Percentiles rank a stretch among this genome's conserved stretches.
Evolutionary conservation across 129 eudicot genomes (phyloP).

Genomic region (Calendula officinalis): DNA sequence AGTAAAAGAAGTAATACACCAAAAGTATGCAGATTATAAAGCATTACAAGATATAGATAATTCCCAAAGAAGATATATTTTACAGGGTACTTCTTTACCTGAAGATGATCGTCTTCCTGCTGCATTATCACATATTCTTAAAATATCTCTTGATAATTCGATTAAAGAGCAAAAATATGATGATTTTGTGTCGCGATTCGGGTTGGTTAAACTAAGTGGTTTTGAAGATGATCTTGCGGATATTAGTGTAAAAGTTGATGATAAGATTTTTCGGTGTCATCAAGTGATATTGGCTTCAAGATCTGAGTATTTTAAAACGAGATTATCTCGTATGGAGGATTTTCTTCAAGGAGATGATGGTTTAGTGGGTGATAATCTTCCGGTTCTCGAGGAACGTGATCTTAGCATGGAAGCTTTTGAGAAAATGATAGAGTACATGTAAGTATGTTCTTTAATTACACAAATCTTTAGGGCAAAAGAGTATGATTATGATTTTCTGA

Average conservation of each 20-base stretch:
- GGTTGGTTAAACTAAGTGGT: conserved; percentile 38
- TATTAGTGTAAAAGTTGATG: conserved; percentile 69
- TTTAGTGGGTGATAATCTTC: conserved; percentile 50
- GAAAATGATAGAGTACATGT: conserved; percentile 99
- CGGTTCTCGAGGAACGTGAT: conserved; percentile 79
- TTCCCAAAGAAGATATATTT: conserved; percentile 82
- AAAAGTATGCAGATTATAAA: conserved; percentile 79
- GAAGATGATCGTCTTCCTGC: conserved; percentile 86
- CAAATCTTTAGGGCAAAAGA: background rate
- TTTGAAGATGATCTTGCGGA: conserved; percentile 86
- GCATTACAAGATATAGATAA: conserved; percentile 75
- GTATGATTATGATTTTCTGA: background rate
- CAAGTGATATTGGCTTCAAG: conserved; percentile 92
- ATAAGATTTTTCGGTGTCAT: conserved; percentile 79
- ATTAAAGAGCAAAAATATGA: conserved; percentile 32
- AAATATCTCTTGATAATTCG: conserved; percentile 65
- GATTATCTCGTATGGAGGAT: conserved; percentile 84
- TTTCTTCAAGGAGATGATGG: conserved; percentile 60
- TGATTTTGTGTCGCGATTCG: conserved; percentile 40
- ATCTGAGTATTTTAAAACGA: conserved; percentile 87
- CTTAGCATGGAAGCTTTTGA: conserved; percentile 75
- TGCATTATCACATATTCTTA: conserved; percentile 64
- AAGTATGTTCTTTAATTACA: conserved; percentile 26
- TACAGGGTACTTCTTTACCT: conserved; percentile 86
- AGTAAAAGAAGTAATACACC: conserved; percentile 76